These are phyloP conservation scores for Zasmidium citrigriseum DNA, from an alignment of 2,329 filamentous ascomycete genomes.

Conservation along the genomic window DNA sequence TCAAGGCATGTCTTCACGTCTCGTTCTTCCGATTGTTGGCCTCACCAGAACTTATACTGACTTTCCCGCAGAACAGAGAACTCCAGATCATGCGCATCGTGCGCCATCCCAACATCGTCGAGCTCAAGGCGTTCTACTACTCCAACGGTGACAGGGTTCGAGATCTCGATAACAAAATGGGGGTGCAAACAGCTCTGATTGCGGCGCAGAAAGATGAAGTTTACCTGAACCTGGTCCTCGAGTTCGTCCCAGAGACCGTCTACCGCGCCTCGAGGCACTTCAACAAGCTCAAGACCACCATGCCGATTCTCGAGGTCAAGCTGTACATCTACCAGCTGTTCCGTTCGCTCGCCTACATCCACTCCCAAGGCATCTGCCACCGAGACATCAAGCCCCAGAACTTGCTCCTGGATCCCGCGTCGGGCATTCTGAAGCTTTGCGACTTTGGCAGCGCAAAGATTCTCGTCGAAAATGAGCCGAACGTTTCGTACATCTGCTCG, in stretches of 20 bases:
- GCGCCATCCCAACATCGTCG: conserved; percentile 96
- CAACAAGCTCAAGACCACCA: conserved; percentile 99
- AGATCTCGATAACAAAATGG: conserved; percentile 37
- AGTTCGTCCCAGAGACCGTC: conserved; percentile 97
- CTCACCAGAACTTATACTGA: conserved; percentile 28
- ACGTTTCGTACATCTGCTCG: conserved; percentile 99
- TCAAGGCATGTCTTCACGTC: conserved; percentile 70
- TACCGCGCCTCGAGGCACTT: conserved; percentile 98
- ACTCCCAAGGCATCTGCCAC: conserved; percentile 98
- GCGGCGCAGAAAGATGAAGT: conserved; percentile 76
- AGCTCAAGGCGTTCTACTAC: conserved; percentile 99
- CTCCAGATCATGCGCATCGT: conserved; percentile 99
- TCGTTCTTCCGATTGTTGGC: not conserved
- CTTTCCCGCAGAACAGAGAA: conserved; percentile 77
- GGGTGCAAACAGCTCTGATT: conserved; percentile 39
- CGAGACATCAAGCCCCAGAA: conserved; percentile 99
- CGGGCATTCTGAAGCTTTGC: conserved; percentile 92
- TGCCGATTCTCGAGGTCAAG: conserved; percentile 98
- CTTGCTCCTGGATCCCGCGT: conserved; percentile 85
- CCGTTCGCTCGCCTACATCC: conserved; percentile 96
- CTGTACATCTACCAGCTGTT: conserved; percentile 99
- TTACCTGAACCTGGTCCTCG: conserved; percentile 95
- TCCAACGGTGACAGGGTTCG: conserved; percentile 93
- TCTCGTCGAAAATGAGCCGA: conserved; percentile 95
- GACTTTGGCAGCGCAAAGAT: conserved; percentile 99